Percentiles rank a stretch among this genome's conserved stretches.
Conservation (phyloP, 2,329 filamentous ascomycete species). For the Aspergillus hiratsukae region DNA sequence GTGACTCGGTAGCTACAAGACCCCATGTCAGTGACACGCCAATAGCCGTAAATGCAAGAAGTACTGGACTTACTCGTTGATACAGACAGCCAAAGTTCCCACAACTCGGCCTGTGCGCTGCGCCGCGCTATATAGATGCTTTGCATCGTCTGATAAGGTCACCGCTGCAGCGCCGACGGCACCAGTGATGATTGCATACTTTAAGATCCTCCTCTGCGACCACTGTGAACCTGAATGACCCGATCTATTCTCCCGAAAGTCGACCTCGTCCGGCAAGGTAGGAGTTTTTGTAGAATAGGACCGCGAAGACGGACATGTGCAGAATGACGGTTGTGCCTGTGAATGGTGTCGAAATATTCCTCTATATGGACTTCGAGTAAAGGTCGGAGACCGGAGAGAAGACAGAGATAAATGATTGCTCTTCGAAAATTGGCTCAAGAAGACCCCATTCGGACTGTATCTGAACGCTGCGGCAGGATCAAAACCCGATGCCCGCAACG, state of each 20-base stretch:
- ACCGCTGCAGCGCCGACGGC: conserved; percentile 42
- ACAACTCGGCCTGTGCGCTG: conserved; percentile 77
- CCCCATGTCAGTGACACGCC: conserved; percentile 6
- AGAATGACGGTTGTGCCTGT: not conserved
- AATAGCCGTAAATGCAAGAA: not conserved
- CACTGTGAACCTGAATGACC: conserved; percentile 8
- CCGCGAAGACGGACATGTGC: conserved; percentile 1
- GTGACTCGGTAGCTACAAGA: conserved; percentile 74
- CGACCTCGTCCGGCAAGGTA: conserved; percentile 9
- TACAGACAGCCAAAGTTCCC: conserved; percentile 69
- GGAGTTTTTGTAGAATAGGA: conserved; percentile 18
- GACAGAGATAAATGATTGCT: not conserved
- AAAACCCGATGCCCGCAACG: conserved; percentile 29
- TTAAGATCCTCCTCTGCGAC: conserved; percentile 24
- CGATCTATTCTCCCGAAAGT: conserved; percentile 5
- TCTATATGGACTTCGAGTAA: not conserved
- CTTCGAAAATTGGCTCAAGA: conserved; percentile 6
- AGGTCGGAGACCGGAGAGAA: not conserved
- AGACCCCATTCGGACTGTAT: conserved; percentile 18
- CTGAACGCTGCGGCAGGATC: conserved; percentile 25
- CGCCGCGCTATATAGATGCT: conserved; percentile 68
- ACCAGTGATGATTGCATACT: conserved; percentile 32
- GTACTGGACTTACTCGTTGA: conserved; percentile 71
- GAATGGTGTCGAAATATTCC: not conserved
- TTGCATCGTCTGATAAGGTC: conserved; percentile 62